phyloP scores from a whole-genome alignment of 2,329 filamentous ascomycete genomes.

The Aspergillus sp. region DNA sequence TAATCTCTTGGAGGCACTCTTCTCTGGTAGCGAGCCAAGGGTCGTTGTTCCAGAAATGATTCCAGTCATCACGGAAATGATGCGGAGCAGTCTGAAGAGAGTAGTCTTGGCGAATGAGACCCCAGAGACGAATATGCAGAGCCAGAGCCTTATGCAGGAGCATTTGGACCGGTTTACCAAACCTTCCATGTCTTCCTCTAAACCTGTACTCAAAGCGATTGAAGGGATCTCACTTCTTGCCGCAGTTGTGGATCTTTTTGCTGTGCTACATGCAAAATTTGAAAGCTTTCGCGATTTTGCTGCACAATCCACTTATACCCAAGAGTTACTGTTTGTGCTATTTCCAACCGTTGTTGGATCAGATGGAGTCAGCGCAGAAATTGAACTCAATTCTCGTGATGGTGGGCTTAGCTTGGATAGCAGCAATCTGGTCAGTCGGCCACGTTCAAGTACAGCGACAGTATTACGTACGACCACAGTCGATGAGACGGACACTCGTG shows the following conservation, averaged over 20 bases:
- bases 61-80: constrained; percentile 76
- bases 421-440: constrained; percentile 76
- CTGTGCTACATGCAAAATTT: constrained; percentile 73
- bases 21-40: constrained; percentile 51
- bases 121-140: constrained; percentile 46
- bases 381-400: constrained; percentile 79
- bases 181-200: constrained; percentile 10
- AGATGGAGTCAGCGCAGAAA: constrained; percentile 75
- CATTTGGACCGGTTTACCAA: constrained; percentile 4
- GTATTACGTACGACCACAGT: constrained; percentile 70
- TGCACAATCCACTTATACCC: constrained; percentile 71
- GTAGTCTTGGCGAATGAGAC: constrained; percentile 60
- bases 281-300: constrained; percentile 77
- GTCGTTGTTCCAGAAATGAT: constrained; percentile 74
- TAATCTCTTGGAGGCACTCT: constrained; percentile 69
- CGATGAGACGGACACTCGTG: constrained; percentile 42
- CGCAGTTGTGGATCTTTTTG: constrained; percentile 72
- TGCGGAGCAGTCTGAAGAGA: constrained; percentile 72
- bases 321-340: constrained; percentile 71
- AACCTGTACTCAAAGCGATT: constrained; percentile 28
- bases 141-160: constrained; percentile 4
- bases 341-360: constrained; percentile 87
- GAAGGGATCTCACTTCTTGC: constrained; percentile 65
- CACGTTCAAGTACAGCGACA: constrained; percentile 60
- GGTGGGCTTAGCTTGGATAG: constrained; percentile 80